Evolutionary conservation across 73 alveolate species (phyloP).

Genomic region (Stentor coeruleus): DNA sequence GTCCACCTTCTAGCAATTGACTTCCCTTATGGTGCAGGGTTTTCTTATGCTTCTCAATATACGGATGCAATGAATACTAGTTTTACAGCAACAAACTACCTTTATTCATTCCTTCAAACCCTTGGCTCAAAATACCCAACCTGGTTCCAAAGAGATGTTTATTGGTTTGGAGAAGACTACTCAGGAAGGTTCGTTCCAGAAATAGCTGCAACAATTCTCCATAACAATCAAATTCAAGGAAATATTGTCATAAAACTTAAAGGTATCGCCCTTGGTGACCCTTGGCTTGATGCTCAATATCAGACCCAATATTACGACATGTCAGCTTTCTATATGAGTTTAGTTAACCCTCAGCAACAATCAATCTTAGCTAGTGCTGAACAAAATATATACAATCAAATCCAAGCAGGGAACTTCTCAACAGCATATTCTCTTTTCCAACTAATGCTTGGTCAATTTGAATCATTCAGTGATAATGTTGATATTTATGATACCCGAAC

Average conservation of each 20-base stretch:
- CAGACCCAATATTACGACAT: neutral
- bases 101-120: conserved; percentile 47
- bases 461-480: neutral
- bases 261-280: neutral
- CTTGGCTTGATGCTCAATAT: neutral
- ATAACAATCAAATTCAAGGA: neutral
- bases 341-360: conserved; percentile 1
- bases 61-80: neutral
- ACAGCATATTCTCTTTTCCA: neutral
- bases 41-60: neutral
- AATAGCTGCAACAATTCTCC: conserved; percentile 36
- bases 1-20: conserved; percentile 51
- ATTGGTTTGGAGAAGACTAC: conserved; percentile 82
- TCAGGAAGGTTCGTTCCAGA: conserved; percentile 90
- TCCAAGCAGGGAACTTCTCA: neutral
- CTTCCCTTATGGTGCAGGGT: conserved; percentile 62
- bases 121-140: conserved; percentile 36
- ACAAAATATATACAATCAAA: too few relatives aligned
- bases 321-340: neutral
- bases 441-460: neutral
- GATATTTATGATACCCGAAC: neutral
- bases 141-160: conserved; percentile 49
- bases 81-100: neutral
- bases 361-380: neutral
- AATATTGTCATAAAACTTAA: neutral